Conservation (phyloP, 2,329 filamentous ascomycete genomes). For the Penicillium italicum region DNA sequence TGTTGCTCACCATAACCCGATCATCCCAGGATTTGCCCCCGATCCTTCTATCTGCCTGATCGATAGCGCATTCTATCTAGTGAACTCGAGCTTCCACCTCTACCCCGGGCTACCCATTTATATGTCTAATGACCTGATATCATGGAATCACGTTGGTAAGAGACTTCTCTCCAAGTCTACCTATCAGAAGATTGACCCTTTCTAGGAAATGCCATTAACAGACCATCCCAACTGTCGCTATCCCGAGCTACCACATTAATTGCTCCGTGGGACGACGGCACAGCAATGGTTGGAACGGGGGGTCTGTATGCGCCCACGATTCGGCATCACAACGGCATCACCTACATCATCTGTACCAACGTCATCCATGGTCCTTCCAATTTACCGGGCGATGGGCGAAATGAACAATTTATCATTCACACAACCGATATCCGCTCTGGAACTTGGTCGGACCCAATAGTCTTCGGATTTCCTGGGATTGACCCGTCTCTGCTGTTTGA, state of each 20-base stretch:
- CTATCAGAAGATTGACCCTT: neutral
- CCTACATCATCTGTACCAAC: constrained; percentile 41
- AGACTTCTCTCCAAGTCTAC: neutral
- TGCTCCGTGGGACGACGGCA: constrained; percentile 5
- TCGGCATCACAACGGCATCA: constrained; percentile 39
- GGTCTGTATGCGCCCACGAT: constrained; percentile 44
- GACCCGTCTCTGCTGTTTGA: constrained; percentile 50
- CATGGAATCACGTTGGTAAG: constrained; percentile 37
- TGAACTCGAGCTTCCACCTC: constrained; percentile 45
- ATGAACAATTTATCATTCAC: constrained; percentile 40
- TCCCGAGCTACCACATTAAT: constrained; percentile 17
- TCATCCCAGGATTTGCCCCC: constrained; percentile 47
- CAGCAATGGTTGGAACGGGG: constrained; percentile 15
- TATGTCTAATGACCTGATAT: constrained; percentile 43
- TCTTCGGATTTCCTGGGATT: constrained; percentile 39
- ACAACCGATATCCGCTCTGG: constrained; percentile 41
- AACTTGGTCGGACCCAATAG: constrained; percentile 45
- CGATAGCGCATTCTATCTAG: constrained; percentile 44
- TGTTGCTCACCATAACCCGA: constrained; percentile 36
- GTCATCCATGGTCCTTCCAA: constrained; percentile 15
- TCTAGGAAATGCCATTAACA: constrained; percentile 19
- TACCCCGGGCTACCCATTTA: constrained; percentile 48
- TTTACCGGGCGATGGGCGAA: constrained; percentile 9
- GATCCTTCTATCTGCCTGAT: constrained; percentile 47
- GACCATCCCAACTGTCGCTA: constrained; percentile 33